These are phyloP conservation scores for Zygoascus meyerae DNA, from an alignment of 1,139 yeast species.

Conservation along the genomic window DNA sequence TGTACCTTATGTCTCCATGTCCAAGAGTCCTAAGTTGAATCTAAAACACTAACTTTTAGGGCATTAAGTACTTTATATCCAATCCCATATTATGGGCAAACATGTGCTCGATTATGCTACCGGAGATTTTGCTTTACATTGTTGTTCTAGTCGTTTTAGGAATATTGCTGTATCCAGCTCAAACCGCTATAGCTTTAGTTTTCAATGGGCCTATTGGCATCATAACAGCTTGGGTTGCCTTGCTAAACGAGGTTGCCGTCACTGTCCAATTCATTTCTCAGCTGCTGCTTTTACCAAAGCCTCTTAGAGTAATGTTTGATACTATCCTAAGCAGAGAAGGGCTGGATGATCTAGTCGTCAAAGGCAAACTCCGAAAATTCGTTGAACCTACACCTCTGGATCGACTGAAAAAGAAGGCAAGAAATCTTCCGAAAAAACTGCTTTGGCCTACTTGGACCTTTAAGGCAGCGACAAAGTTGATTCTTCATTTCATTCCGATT, in stretches of 20 bases:
- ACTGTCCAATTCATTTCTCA: slow-evolving; percentile 48
- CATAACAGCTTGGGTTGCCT: slow-evolving; percentile 48
- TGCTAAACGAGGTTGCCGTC: slow-evolving; percentile 48
- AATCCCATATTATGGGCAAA: slow-evolving; percentile 51
- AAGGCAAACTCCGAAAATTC: slow-evolving; percentile 41
- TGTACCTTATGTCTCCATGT: neutral
- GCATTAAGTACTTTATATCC: slow-evolving; percentile 41
- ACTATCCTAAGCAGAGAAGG: slow-evolving; percentile 46
- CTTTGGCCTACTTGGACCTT: slow-evolving; percentile 34
- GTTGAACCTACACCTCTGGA: slow-evolving; percentile 28
- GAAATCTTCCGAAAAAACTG: slow-evolving; percentile 29
- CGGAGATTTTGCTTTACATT: slow-evolving; percentile 44
- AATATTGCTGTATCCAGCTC: slow-evolving; percentile 44
- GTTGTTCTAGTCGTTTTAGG: slow-evolving; percentile 41
- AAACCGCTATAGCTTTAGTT: slow-evolving; percentile 43
- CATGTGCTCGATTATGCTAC: slow-evolving; percentile 44
- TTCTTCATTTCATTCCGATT: slow-evolving; percentile 51
- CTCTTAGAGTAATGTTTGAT: slow-evolving; percentile 54
- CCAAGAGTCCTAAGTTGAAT: neutral
- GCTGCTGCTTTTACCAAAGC: slow-evolving; percentile 51
- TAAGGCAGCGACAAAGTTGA: slow-evolving; percentile 32
- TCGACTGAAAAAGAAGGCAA: slow-evolving; percentile 23
- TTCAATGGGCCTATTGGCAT: slow-evolving; percentile 53
- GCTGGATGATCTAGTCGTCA: slow-evolving; percentile 44
- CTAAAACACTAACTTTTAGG: slow-evolving; percentile 27